Evolutionary conservation across 495 filamentous ascomycete genomes (phyloP).

Genomic region (Parmelia sp.): DNA sequence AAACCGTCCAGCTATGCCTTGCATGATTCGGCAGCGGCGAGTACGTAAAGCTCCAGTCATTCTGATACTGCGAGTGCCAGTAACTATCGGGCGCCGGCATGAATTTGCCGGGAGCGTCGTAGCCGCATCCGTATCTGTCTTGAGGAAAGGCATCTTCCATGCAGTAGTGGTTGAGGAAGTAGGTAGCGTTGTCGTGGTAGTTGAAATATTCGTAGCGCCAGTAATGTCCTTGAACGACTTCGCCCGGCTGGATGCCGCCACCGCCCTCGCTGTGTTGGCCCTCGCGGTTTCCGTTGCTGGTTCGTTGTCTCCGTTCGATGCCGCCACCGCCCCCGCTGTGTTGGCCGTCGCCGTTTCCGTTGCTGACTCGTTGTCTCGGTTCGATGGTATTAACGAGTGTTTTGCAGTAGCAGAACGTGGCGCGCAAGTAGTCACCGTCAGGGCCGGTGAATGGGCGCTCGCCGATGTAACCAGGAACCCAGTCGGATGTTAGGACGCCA

Average conservation of each 20-base stretch:
- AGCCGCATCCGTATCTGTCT: not conserved
- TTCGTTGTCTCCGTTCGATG: not conserved
- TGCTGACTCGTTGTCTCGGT: not conserved
- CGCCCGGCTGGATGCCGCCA: not conserved
- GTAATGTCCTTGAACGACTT: not conserved
- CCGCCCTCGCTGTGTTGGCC: not conserved
- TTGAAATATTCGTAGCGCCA: conserved; percentile 4
- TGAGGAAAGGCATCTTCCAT: not conserved
- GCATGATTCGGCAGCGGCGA: not conserved
- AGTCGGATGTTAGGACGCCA: not conserved
- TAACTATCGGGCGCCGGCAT: not conserved
- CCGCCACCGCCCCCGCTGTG: not conserved
- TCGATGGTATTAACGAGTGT: not conserved
- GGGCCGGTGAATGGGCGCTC: not conserved
- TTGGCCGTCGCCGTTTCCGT: not conserved
- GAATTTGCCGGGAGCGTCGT: not conserved
- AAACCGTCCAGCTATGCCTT: not conserved
- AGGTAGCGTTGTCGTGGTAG: not conserved
- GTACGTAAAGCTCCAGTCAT: not conserved
- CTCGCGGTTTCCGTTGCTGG: not conserved
- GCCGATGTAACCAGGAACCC: not conserved
- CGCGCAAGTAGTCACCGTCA: not conserved
- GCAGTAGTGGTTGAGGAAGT: conserved; percentile 3
- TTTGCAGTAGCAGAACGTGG: conserved; percentile 7
- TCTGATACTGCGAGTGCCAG: not conserved